Base-by-base conservation (phyloP, 2,329 filamentous ascomycete species). In the Fusarium mangiferae region DNA sequence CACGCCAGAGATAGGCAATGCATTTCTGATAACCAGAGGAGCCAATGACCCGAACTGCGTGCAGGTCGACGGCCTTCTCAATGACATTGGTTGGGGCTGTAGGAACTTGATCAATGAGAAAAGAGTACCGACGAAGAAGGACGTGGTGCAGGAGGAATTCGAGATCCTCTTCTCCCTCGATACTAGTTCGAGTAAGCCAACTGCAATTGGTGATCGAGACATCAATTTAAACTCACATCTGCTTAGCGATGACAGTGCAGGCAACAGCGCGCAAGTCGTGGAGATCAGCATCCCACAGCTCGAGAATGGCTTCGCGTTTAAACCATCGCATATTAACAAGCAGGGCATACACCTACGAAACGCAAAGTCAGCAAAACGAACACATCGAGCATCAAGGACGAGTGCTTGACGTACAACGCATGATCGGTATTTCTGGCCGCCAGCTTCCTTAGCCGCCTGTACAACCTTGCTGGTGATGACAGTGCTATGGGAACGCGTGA, bases 1-100 rank as follows among this genome's bases (percentile, higher is more conserved):
- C 96, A 70, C 91, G 90, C 96, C 96, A 99, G 14, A 99, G 90
- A 80, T 97, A 94, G 71, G 88, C 90, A 78, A 98, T 94, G 80
- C 96, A 98, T 84, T 97, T 98, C 75, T 98, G 96, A 82, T 98
- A 99, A 33, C 96, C 96, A 0, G 94, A 95, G 2, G 93, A 96
- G 6, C 94, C 94, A 71, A 98, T 98, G 54, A 99, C 91, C 20
- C 90, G 88, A 51, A 98, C 86, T 3, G 96, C 94, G 81, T 99
- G 96, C 33, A 98, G 84, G 78, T 99, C 96, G 41, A 98, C 95
- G 0, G 96, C 94, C 78, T 94, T 94, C 82, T 99, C 96, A 67
- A 99, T 91, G 28, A 94, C 96, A 79, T 98, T 99, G 72, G 92
- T 88, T 0, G 96, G 93, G 3, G 88, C 84, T 1, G 94, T 95